Evolutionary conservation across 192 early-diverging fungal species (phyloP), one percentile per base, ranked within the genome.

Genomic region (Podila epigama): DNA sequence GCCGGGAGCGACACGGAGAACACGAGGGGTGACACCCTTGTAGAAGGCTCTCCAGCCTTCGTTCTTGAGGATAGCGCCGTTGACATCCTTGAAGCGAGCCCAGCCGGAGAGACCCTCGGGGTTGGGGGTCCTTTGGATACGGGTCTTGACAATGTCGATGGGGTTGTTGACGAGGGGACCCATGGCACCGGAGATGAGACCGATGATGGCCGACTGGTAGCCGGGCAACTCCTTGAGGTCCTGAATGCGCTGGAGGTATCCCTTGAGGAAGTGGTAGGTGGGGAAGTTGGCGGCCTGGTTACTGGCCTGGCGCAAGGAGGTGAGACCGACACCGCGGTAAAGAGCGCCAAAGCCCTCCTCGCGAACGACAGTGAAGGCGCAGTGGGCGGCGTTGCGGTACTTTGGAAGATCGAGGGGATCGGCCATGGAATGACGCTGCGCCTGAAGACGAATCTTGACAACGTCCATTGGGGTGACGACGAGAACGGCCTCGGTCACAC

Each of bases 241-340:
- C 68, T 99, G 97, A 16, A 86, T 20, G 12, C 86, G 85, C 68
- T 88, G 83, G 7, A 93, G 89, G 29, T 86, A 81, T 20, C 87
- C 89, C 83, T 97, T 97, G 75, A 99, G 86, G 78, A 93, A 93
- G 54, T 96, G 94, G 84, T 97, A 99, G 25, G 93, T 93, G 2
- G 97, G 97, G 80, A 99, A 99, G 88, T 99, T 99, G 75, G 93
- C 97, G 52, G 96, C 97, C 80, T 99, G 97, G 88, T 99, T 99
- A 60, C 94, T 97, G 39, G 92, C 94, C 86, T 99, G 95, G 58
- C 97, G 91, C 22, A 96, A 83, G 25, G 95, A 95, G 2, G 97
- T 99, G 58, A 99, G 83, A 13, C 90, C 88, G 4, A 99, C 94
- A 62, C 97, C 97, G 83, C 96, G 96, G 85, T 97, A 99, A 20